Percentiles rank a stretch among this genome's conserved stretches.
Conservation (phyloP, 169 alveolate species). For the Perkinsus olseni region DNA sequence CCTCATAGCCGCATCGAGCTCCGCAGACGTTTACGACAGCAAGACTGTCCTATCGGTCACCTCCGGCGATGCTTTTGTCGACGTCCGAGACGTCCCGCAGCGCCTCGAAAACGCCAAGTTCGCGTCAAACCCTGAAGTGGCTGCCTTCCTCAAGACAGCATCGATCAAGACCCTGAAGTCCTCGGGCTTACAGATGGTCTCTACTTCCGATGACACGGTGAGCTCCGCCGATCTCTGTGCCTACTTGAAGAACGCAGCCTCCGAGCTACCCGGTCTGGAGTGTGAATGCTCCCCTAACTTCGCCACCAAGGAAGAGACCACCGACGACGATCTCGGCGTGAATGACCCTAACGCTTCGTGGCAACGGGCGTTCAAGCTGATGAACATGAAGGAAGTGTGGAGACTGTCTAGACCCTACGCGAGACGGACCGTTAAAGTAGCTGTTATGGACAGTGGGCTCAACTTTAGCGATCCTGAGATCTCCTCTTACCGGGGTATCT, state of each 20-base stretch:
- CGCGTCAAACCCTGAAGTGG: not conserved
- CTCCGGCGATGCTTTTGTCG: not conserved
- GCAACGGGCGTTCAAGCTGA: not conserved
- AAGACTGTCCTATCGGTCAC: not conserved
- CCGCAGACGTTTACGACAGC: not conserved
- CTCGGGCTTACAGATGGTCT: not conserved
- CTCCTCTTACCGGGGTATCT: not conserved
- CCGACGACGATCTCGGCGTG: not conserved
- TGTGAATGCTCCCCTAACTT: not conserved
- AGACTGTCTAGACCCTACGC: not conserved
- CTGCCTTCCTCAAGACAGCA: not conserved
- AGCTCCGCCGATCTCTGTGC: not conserved
- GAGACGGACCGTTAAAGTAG: not conserved
- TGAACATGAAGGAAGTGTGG: not conserved
- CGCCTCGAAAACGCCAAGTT: not conserved
- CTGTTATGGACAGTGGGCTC: not conserved
- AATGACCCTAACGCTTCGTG: not conserved
- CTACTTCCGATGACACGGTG: not conserved
- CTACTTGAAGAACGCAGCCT: not conserved
- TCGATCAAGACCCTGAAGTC: not conserved
- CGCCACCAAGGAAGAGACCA: not conserved
- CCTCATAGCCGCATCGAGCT: too few relatives aligned
- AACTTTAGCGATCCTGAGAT: not conserved
- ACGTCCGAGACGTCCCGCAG: not conserved
- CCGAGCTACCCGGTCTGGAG: not conserved